Evolutionary conservation across 2,329 filamentous ascomycete genomes (phyloP).

Genomic region (Colletotrichum lini): DNA sequence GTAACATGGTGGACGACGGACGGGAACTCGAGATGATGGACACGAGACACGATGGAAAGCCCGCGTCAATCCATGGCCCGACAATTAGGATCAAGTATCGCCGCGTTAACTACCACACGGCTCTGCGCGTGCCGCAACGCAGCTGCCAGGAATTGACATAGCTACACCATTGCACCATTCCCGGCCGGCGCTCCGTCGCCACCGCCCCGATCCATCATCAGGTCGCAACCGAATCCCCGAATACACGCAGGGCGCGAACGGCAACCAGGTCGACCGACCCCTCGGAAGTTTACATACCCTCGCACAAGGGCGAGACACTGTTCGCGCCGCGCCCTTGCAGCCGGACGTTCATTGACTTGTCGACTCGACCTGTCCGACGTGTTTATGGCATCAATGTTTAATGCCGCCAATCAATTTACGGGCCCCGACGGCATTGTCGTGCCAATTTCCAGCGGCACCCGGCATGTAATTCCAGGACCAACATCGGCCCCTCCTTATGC

Average conservation of each 20-base stretch:
- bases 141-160: background rate
- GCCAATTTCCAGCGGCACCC: slow-evolving; percentile 25
- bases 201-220: background rate
- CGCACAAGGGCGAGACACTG: slow-evolving; percentile 23
- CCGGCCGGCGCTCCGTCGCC: background rate
- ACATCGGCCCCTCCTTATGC: slow-evolving; percentile 19
- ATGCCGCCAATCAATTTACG: slow-evolving; percentile 13
- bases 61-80: background rate
- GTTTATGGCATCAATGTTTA: background rate
- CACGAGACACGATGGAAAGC: slow-evolving; percentile 11
- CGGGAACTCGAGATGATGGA: background rate
- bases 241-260: slow-evolving; percentile 23
- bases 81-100: too few species aligned
- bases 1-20: background rate
- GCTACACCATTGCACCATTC: background rate
- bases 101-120: too few species aligned
- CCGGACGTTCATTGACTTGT: background rate
- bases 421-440: slow-evolving; percentile 17
- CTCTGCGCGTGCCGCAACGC: too few species aligned
- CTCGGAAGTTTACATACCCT: slow-evolving; percentile 6
- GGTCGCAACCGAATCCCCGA: background rate
- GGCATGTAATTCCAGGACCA: slow-evolving; percentile 33
- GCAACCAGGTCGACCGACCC: slow-evolving; percentile 7
- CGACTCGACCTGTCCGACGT: background rate
- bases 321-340: slow-evolving; percentile 17